phyloP scores from a whole-genome alignment of 2,329 filamentous ascomycete species.

The Huntiella decipiens region DNA sequence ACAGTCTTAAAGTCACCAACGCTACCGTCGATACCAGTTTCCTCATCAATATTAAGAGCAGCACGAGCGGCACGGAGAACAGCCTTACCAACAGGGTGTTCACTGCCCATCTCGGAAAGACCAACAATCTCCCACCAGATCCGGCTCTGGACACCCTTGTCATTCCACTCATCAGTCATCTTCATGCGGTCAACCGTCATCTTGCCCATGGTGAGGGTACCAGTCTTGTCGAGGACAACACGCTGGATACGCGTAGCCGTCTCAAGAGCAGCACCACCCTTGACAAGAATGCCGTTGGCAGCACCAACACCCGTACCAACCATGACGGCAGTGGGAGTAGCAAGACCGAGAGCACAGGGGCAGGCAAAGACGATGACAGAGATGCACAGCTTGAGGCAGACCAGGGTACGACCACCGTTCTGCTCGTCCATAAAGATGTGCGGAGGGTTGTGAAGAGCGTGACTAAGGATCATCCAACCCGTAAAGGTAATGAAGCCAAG shows the following conservation, averaged over 20 bases:
- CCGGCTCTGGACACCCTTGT: constrained; percentile 45
- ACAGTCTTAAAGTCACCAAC: constrained; percentile 68
- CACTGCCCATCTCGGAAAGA: constrained; percentile 85
- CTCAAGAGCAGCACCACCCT: constrained; percentile 83
- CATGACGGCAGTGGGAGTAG: constrained; percentile 95
- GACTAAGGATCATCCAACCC: constrained; percentile 87
- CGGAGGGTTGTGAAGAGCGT: constrained; percentile 66
- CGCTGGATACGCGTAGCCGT: constrained; percentile 77
- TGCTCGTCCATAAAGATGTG: constrained; percentile 63
- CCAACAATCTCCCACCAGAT: constrained; percentile 95
- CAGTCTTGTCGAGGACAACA: constrained; percentile 88
- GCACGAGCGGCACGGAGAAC: constrained; percentile 58
- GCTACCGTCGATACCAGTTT: constrained; percentile 62
- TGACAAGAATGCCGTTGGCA: constrained; percentile 92
- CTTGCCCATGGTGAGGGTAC: constrained; percentile 81
- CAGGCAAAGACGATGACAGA: constrained; percentile 97
- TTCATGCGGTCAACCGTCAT: constrained; percentile 72
- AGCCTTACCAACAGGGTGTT: constrained; percentile 88
- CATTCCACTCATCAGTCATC: constrained; percentile 49
- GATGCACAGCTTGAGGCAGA: constrained; percentile 92
- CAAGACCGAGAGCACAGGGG: constrained; percentile 86
- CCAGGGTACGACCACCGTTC: constrained; percentile 84
- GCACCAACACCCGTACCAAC: constrained; percentile 95
- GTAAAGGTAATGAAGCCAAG: constrained; percentile 74
- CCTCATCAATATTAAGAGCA: constrained; percentile 51